Evolutionary conservation across 164 flowering plant genomes (phyloP), one percentile per base, ranked within the genome.

Genomic region (Annona cherimola): DNA sequence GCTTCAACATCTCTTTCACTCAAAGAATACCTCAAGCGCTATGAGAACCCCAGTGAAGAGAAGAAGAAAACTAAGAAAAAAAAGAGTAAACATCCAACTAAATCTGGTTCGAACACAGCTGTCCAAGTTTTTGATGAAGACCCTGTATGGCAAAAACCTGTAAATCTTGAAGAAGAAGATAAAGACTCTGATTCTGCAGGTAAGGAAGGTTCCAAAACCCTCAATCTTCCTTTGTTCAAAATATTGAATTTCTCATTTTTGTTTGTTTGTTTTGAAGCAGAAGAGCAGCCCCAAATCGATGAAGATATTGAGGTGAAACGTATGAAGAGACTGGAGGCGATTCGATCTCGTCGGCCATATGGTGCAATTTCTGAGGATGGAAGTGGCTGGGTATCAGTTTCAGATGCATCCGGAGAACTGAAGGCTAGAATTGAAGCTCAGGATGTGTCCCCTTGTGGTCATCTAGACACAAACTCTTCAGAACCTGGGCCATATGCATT

Each of bases 231-330:
- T 63, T 14, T 41, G 4, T 63, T 5, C 9, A 20, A 5, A 63
- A 4, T 19, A 26, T 35, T 41, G 8, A 7, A 50, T 66, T 43
- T 11, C 9, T 42, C 42, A 45, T 67, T 63, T 60, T 40, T n/a
- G 8, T 61, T 6, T 45, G 2, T 45, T 42, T 54, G 42, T 72
- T 12, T 65, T 62, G 5, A 76, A 83, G 88, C 80, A 72, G 97
- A 94, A 76, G 96, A 85, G 71, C 85, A 80, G 76, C 97, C 99
- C 16, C 85, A 79, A 66, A 75, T 95, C 64, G 85, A 93, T 65
- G 99, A 95, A 82, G 97, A 91, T 71, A 85, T 95, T 55, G 96
- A 95, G 75, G 96, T 93, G 40, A 91, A 84, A 76, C 78, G 94
- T 41, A 86, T 95, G 95, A 90, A 83, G 81, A 86, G 94, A 78